Conservation (phyloP, 345 rosid genomes). For the Ailanthus altissimus region DNA sequence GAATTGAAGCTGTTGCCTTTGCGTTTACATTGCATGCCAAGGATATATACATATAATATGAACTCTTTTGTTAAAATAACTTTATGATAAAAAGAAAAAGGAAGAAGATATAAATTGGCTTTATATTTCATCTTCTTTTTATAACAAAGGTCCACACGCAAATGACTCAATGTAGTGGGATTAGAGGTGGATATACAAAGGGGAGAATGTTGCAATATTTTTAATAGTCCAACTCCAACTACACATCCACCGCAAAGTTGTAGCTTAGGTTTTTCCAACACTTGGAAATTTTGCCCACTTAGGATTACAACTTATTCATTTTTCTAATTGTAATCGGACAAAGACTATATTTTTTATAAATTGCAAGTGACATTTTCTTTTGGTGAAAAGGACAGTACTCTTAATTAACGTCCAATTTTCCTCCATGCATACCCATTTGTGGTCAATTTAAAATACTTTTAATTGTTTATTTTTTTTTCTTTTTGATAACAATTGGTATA, state of each 20-base stretch:
- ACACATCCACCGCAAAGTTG: conserved; percentile 28
- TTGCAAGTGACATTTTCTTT: neutral
- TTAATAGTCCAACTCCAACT: neutral
- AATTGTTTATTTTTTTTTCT: neutral
- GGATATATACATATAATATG: neutral
- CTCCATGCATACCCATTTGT: neutral
- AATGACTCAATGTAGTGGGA: conserved; percentile 21
- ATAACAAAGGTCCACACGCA: conserved; percentile 31
- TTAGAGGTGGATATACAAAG: neutral
- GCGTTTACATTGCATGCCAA: conserved; percentile 10
- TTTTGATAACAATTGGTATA: neutral
- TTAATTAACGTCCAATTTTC: neutral
- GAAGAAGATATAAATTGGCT: neutral
- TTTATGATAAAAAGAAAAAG: no score
- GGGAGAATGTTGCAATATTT: neutral
- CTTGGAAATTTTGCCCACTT: conserved; percentile 14
- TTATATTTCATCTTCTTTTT: neutral
- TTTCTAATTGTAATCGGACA: neutral
- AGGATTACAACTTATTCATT: neutral
- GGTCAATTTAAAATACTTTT: neutral
- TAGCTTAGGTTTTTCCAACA: conserved; percentile 1
- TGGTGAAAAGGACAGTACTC: neutral
- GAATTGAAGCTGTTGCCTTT: neutral
- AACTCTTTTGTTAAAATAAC: neutral
- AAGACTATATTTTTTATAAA: neutral